Conservation (phyloP, 768 basidiomycete species). For the Trametes punicea region DNA sequence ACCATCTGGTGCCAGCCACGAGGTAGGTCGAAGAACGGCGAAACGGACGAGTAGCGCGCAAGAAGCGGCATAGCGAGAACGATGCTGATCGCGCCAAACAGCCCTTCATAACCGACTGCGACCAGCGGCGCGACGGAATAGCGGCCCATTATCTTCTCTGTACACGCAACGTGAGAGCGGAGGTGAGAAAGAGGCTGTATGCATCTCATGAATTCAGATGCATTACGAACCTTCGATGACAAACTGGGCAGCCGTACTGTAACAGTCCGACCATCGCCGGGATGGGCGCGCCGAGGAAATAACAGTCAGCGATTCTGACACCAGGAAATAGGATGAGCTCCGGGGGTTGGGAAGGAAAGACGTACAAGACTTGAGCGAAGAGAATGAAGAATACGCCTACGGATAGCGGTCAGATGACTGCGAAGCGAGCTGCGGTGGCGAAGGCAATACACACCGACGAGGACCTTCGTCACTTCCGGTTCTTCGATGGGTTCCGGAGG, state of each 20-base stretch:
- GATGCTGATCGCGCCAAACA: constrained; percentile 84
- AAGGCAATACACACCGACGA: constrained; percentile 54
- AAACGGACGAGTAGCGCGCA: constrained; percentile 62
- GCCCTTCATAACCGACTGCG: constrained; percentile 92
- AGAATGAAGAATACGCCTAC: constrained; percentile 86
- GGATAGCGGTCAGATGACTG: constrained; percentile 14
- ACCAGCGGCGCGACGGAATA: constrained; percentile 86
- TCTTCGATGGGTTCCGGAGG: constrained; percentile 48
- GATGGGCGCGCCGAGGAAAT: constrained; percentile 7
- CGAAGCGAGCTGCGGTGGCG: constrained; percentile 13
- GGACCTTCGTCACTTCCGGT: constrained; percentile 64
- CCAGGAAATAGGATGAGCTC: background rate
- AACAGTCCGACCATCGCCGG: constrained; percentile 5
- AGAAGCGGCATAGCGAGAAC: constrained; percentile 78
- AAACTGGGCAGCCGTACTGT: constrained; percentile 86
- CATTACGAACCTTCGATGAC: constrained; percentile 65
- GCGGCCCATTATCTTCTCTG: constrained; percentile 86
- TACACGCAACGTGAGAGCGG: constrained; percentile 1
- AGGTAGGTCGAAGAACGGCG: constrained; percentile 75
- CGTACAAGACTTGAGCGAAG: constrained; percentile 93
- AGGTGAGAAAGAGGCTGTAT: background rate
- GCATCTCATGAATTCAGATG: background rate
- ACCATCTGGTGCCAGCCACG: constrained; percentile 90
- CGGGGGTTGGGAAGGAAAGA: constrained; percentile 3
- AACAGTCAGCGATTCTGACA: background rate